Evolutionary conservation across 495 filamentous ascomycete genomes (phyloP).

Genomic region (Aspergillus bertholletiae): DNA sequence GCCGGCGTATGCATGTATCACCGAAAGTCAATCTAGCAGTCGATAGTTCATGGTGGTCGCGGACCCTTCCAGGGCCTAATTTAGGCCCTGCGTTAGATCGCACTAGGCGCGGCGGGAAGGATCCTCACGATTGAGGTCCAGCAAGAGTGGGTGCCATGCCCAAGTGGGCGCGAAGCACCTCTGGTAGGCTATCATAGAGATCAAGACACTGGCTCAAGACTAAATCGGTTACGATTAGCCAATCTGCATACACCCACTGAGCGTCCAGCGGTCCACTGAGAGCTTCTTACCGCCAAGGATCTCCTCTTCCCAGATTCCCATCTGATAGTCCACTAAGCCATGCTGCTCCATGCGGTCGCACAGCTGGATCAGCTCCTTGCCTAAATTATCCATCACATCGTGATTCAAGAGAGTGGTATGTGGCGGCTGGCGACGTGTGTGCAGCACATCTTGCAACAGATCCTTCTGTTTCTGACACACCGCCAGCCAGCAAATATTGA

Average conservation of each 20-base stretch:
- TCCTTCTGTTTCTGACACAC: conserved; percentile 86
- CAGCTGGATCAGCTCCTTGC: conserved; percentile 71
- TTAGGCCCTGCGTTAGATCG: conserved; percentile 21
- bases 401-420: conserved; percentile 63
- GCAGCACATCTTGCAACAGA: conserved; percentile 55
- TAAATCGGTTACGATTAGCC: conserved; percentile 19
- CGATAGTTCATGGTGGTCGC: conserved; percentile 12
- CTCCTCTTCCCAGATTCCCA: conserved; percentile 93
- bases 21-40: conserved; percentile 13
- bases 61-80: conserved; percentile 10
- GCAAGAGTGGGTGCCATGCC: conserved; percentile 20
- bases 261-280: neutral
- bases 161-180: conserved; percentile 22
- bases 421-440: conserved; percentile 54
- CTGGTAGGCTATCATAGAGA: conserved; percentile 41
- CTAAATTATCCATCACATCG: conserved; percentile 74
- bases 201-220: conserved; percentile 67
- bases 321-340: conserved; percentile 94
- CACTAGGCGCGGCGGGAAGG: neutral
- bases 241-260: neutral
- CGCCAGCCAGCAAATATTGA: conserved; percentile 92
- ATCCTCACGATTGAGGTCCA: conserved; percentile 15
- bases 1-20: conserved; percentile 7
- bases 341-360: conserved; percentile 85
- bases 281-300: conserved; percentile 71